These are phyloP conservation scores for Globisporangium ultimum DNA, from an alignment of 352 stramenopile genomes.

Conservation along the genomic window DNA sequence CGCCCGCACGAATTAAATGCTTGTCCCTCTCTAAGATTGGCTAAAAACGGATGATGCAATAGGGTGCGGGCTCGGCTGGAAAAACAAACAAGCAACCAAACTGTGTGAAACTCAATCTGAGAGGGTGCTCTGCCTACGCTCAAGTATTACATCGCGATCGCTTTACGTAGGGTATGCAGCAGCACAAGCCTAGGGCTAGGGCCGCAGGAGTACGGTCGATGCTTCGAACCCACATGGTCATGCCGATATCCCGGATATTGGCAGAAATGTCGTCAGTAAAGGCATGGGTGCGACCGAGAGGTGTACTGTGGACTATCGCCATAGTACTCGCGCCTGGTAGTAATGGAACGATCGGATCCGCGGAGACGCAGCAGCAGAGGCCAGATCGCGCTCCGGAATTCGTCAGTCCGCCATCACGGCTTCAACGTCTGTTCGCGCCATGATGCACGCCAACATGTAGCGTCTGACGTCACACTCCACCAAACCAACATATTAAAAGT, in stretches of 20 bases:
- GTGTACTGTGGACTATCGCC: too few species aligned
- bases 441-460: too few species aligned
- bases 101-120: not conserved
- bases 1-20: not conserved
- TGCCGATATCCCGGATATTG: not conserved
- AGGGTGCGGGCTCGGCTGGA: not conserved
- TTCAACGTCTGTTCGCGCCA: not conserved
- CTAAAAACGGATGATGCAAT: not conserved
- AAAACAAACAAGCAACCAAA: not conserved
- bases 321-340: too few species aligned
- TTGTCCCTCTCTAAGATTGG: not conserved
- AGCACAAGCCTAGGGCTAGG: not conserved
- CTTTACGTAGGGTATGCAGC: not conserved
- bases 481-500: not conserved
- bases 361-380: not conserved
- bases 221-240: not conserved
- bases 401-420: not conserved
- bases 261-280: not conserved
- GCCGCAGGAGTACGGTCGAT: not conserved
- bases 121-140: not conserved
- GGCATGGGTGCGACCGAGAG: too few species aligned
- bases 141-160: not conserved
- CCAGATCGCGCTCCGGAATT: not conserved
- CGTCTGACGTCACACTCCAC: too few species aligned
- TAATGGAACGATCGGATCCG: too few species aligned